Conservation (phyloP, 106 monocot species). For the Hemerocallis citrina region DNA sequence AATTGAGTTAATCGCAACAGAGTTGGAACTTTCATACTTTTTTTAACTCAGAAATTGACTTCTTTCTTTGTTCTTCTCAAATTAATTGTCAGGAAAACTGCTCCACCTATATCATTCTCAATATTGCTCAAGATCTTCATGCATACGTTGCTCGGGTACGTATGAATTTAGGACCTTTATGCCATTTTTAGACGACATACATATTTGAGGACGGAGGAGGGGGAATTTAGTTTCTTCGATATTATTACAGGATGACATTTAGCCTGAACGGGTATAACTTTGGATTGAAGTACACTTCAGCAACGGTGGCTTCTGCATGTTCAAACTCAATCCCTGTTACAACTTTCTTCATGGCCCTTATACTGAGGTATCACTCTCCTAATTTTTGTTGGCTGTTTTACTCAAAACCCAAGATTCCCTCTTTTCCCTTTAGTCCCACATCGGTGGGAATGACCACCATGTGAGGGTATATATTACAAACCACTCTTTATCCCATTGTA, state of each 20-base stretch:
- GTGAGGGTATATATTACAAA: too few species aligned
- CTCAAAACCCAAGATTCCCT: too few species aligned
- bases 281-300: conserved; percentile 34
- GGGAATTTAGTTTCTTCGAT: neutral
- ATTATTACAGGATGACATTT: conserved; percentile 28
- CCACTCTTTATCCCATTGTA: too few species aligned
- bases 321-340: conserved; percentile 30
- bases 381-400: neutral
- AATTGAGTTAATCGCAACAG: too few species aligned
- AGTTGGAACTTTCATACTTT: too few species aligned
- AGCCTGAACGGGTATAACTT: conserved; percentile 25
- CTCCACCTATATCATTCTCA: conserved; percentile 22
- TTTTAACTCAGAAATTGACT: too few species aligned
- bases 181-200: too few species aligned
- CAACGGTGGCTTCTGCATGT: conserved; percentile 40
- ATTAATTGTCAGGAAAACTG: conserved; percentile 39
- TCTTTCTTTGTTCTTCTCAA: too few species aligned
- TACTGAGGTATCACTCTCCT: conserved; percentile 21
- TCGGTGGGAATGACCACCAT: too few species aligned
- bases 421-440: too few species aligned
- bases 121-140: conserved; percentile 42
- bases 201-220: too few species aligned
- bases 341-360: conserved; percentile 35
- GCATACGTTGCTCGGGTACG: conserved; percentile 43
- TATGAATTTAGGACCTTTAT: conserved; percentile 27